Evolutionary conservation across 805 yeast species (phyloP).

Genomic region (Alloascoidea africana): DNA sequence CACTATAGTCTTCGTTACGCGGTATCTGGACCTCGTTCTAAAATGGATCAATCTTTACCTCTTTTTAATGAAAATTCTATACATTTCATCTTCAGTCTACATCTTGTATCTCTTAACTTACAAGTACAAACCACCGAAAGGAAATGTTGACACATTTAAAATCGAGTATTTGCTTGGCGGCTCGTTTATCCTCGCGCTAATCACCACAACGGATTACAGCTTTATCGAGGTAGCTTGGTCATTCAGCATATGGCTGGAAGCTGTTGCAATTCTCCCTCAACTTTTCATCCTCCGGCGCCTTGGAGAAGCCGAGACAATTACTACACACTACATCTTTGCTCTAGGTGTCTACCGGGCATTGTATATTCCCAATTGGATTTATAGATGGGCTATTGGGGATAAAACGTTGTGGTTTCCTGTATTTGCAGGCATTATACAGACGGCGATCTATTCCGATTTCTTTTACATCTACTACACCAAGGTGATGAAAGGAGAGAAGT

Average conservation of each 20-base stretch:
- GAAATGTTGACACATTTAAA: slow-evolving; percentile 61
- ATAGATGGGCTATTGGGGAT: slow-evolving; percentile 53
- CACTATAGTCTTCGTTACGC: slow-evolving; percentile 51
- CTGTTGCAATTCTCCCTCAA: slow-evolving; percentile 88
- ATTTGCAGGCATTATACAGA: slow-evolving; percentile 72
- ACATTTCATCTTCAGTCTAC: slow-evolving; percentile 60
- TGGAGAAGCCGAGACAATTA: slow-evolving; percentile 77
- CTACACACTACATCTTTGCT: slow-evolving; percentile 88
- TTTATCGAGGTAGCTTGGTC: slow-evolving; percentile 65
- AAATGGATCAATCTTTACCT: slow-evolving; percentile 58
- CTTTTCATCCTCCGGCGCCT: slow-evolving; percentile 78
- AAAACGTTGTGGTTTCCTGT: slow-evolving; percentile 48
- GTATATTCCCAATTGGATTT: slow-evolving; percentile 91
- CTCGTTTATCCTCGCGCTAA: slow-evolving; percentile 36
- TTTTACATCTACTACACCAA: slow-evolving; percentile 76
- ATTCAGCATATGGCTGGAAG: slow-evolving; percentile 84
- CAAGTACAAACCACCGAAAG: slow-evolving; percentile 38
- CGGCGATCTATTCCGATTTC: slow-evolving; percentile 84
- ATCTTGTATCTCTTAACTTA: slow-evolving; percentile 55
- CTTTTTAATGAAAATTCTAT: slow-evolving; percentile 67
- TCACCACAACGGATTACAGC: slow-evolving; percentile 54
- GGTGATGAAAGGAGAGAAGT: slow-evolving; percentile 67
- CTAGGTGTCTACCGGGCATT: slow-evolving; percentile 81
- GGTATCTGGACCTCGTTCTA: slow-evolving; percentile 53
- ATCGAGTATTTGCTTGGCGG: slow-evolving; percentile 56